A percentile compares a stretch with the other conserved stretches of the same genome.
Evolutionary conservation across 352 stramenopile species (phyloP).

Genomic region (Globisporangium rhizosaccharum): DNA sequence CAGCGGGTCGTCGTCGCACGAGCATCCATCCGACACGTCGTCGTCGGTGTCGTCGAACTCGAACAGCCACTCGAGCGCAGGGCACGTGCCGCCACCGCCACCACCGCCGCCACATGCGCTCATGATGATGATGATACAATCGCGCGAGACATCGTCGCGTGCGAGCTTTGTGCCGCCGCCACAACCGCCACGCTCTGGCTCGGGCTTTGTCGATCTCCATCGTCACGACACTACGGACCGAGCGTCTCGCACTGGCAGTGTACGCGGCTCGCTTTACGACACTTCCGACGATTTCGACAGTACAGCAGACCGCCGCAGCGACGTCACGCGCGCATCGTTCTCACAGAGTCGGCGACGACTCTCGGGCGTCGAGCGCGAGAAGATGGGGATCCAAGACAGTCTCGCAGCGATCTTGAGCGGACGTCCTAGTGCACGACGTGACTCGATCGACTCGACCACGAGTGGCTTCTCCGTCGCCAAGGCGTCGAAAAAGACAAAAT

Average conservation of each 20-base stretch:
- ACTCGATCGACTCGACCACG: conserved; percentile 52
- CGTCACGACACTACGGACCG: conserved; percentile 12
- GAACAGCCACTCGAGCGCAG: conserved; percentile 5
- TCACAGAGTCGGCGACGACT: conserved; percentile 33
- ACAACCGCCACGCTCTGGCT: conserved; percentile 12
- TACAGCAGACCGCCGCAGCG: conserved; percentile 22
- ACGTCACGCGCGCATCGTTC: conserved; percentile 38
- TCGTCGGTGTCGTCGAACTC: conserved; percentile 43
- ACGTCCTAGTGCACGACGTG: conserved; percentile 27
- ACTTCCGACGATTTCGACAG: conserved; percentile 13
- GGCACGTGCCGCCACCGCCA: conserved; percentile 19
- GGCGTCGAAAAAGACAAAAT: conserved; percentile 20
- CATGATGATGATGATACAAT: conserved; percentile 2
- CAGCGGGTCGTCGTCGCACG: conserved; percentile 24
- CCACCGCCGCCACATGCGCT: conserved; percentile 12
- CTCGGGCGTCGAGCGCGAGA: conserved; percentile 35
- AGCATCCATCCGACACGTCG: conserved; percentile 47
- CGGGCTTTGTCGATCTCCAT: conserved; percentile 13
- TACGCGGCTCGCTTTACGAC: conserved; percentile 47
- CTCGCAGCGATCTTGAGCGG: conserved; percentile 61
- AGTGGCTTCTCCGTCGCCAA: conserved; percentile 23
- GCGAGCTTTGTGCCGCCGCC: conserved; percentile 11
- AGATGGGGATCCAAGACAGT: conserved; percentile 44
- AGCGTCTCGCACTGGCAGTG: conserved; percentile 47
- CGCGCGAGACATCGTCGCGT: conserved; percentile 4